phyloP scores from a whole-genome alignment of 2,329 filamentous ascomycete species.

The Stachybotrys chartarum region DNA sequence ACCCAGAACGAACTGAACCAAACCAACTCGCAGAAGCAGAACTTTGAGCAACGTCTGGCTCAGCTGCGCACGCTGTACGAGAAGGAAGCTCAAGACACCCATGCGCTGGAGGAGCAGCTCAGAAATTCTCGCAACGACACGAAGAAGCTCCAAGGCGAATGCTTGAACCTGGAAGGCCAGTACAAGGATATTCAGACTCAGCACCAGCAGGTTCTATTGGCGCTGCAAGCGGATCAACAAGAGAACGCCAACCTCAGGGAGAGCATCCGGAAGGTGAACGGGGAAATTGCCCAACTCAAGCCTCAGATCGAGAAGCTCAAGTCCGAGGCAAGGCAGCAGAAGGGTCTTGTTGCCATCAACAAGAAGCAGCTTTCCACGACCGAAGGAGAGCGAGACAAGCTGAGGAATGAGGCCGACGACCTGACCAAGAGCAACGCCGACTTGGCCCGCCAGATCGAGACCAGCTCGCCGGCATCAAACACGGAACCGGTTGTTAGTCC shows the following conservation, averaged over 20 bases:
- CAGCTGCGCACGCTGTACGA: slow-evolving; percentile 87
- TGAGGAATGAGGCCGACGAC: slow-evolving; percentile 71
- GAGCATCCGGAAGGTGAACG: slow-evolving; percentile 75
- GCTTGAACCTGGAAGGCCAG: slow-evolving; percentile 72
- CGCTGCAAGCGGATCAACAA: slow-evolving; percentile 78
- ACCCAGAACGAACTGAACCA: slow-evolving; percentile 79
- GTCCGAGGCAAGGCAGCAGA: slow-evolving; percentile 88
- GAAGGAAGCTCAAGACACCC: slow-evolving; percentile 83
- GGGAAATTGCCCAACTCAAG: slow-evolving; percentile 75
- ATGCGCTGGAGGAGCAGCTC: slow-evolving; percentile 76
- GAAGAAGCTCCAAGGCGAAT: slow-evolving; percentile 75
- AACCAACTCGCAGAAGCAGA: slow-evolving; percentile 78
- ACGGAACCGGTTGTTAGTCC: slow-evolving; percentile 59
- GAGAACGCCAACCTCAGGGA: slow-evolving; percentile 85
- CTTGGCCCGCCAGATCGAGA: slow-evolving; percentile 42
- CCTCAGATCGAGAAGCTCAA: slow-evolving; percentile 90
- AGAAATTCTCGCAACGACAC: slow-evolving; percentile 70
- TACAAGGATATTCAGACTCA: slow-evolving; percentile 77
- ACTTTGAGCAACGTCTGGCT: slow-evolving; percentile 81
- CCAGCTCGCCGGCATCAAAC: slow-evolving; percentile 39
- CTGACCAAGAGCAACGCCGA: slow-evolving; percentile 58
- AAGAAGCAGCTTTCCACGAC: slow-evolving; percentile 93
- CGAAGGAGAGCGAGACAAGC: slow-evolving; percentile 80
- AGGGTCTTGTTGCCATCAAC: slow-evolving; percentile 93
- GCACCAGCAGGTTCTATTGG: slow-evolving; percentile 66